These are phyloP conservation scores for Phytophthora aleatoria DNA, from an alignment of 352 stramenopile genomes.

Conservation along the genomic window DNA sequence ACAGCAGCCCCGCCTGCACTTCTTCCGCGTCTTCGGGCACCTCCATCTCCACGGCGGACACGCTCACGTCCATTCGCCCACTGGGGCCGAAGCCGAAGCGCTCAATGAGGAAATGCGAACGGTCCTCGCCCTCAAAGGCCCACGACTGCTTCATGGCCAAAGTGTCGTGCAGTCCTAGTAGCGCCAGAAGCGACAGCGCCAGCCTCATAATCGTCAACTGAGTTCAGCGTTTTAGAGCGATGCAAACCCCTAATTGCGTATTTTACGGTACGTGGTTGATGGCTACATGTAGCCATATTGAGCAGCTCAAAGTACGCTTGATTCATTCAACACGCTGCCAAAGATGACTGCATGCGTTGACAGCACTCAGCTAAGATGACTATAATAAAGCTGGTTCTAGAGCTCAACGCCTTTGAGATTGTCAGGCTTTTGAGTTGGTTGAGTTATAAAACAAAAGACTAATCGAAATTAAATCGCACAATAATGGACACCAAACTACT, in stretches of 20 bases:
- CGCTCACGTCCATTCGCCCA: slow-evolving; percentile 74
- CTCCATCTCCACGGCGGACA: slow-evolving; percentile 53
- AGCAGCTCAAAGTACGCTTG: too few species aligned
- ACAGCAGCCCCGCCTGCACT: slow-evolving; percentile 55
- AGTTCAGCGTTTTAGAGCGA: not conserved
- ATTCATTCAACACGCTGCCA: not conserved
- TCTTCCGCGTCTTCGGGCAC: slow-evolving; percentile 1
- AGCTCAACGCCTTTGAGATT: too few species aligned
- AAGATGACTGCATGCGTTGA: not conserved
- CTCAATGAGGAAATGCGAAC: slow-evolving; percentile 88
- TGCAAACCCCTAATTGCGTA: not conserved
- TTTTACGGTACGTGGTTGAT: not conserved
- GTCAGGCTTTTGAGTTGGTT: too few species aligned
- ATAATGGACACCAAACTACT: too few species aligned
- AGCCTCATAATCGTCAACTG: slow-evolving; percentile 1
- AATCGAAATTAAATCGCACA: too few species aligned
- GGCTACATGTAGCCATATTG: slow-evolving; percentile 1
- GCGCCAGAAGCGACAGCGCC: slow-evolving; percentile 1
- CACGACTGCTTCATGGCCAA: slow-evolving; percentile 81
- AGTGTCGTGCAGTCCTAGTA: slow-evolving; percentile 10
- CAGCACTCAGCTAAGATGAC: too few species aligned
- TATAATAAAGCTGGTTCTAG: too few species aligned
- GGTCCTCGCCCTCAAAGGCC: slow-evolving; percentile 68
- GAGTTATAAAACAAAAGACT: too few species aligned
- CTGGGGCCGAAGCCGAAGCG: slow-evolving; percentile 84